Evolutionary conservation across 2,329 filamentous ascomycete genomes (phyloP).

Genomic region (Aspergillus brunneoviolaceus): DNA sequence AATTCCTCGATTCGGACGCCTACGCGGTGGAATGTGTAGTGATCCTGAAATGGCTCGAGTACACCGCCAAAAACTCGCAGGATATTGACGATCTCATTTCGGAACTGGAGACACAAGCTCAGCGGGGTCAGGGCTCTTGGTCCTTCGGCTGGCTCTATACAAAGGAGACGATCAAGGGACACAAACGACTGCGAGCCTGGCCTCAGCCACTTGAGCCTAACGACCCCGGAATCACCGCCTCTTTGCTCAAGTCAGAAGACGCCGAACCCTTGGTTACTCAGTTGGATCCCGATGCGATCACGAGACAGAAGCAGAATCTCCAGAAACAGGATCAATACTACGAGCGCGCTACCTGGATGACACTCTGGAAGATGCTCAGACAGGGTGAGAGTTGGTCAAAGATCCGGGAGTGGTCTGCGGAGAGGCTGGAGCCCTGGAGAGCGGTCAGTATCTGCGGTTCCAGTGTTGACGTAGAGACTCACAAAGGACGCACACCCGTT

Average conservation of each 20-base stretch:
- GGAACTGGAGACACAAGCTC: conserved; percentile 72
- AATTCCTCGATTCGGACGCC: conserved; percentile 72
- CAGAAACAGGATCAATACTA: conserved; percentile 84
- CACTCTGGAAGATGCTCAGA: conserved; percentile 90
- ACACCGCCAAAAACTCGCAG: conserved; percentile 66
- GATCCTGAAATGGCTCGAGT: conserved; percentile 83
- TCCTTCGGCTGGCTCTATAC: conserved; percentile 92
- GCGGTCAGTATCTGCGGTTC: conserved; percentile 74
- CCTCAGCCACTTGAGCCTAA: conserved; percentile 64
- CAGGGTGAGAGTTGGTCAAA: conserved; percentile 72
- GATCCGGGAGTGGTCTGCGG: conserved; percentile 81
- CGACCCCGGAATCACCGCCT: conserved; percentile 56
- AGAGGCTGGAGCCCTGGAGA: conserved; percentile 85
- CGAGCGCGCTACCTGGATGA: conserved; percentile 86
- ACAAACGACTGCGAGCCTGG: conserved; percentile 75
- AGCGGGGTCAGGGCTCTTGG: conserved; percentile 73
- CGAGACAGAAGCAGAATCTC: conserved; percentile 72
- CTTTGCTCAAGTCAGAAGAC: conserved; percentile 57
- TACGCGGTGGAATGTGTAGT: conserved; percentile 74
- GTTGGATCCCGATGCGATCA: conserved; percentile 86
- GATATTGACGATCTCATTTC: conserved; percentile 74
- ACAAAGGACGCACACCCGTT: conserved; percentile 30
- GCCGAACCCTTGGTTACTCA: conserved; percentile 74
- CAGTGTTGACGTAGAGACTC: conserved; percentile 31
- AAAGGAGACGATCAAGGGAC: conserved; percentile 81